phyloP scores from a whole-genome alignment of 2,329 filamentous ascomycete genomes.

The Xylariaceae sp. region DNA sequence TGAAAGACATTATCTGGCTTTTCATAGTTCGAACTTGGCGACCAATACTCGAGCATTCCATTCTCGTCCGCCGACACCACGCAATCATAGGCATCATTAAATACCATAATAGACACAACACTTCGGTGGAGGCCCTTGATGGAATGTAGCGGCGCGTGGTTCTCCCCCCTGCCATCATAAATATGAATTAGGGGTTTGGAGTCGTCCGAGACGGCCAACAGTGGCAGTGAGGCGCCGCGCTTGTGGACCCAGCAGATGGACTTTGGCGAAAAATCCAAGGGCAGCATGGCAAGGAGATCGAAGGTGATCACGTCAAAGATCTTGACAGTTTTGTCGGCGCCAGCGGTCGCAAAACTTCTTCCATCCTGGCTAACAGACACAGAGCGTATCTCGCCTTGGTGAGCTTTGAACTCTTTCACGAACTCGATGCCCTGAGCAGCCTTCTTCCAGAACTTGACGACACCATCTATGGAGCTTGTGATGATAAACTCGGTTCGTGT shows the following conservation, averaged over 20 bases:
- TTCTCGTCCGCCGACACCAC: conserved; percentile 87
- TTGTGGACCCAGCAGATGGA: conserved; percentile 92
- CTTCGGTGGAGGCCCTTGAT: conserved; percentile 81
- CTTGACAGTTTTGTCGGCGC: conserved; percentile 78
- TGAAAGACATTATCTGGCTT: conserved; percentile 92
- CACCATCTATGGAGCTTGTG: conserved; percentile 91
- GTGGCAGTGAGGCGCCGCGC: conserved; percentile 83
- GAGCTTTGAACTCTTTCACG: conserved; percentile 95
- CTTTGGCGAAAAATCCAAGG: conserved; percentile 76
- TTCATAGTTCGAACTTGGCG: conserved; percentile 78
- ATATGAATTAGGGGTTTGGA: conserved; percentile 76
- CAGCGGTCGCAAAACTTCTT: conserved; percentile 89
- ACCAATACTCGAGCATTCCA: conserved; percentile 98
- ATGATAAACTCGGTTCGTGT: conserved; percentile 97
- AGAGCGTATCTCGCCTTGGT: conserved; percentile 81
- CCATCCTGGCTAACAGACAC: conserved; percentile 90
- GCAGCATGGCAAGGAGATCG: conserved; percentile 82
- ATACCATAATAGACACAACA: conserved; percentile 84
- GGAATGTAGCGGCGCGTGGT: conserved; percentile 75
- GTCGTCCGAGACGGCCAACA: conserved; percentile 83
- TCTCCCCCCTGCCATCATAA: conserved; percentile 90
- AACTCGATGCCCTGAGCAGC: conserved; percentile 89
- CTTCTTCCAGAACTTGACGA: conserved; percentile 99
- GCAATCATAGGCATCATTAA: conserved; percentile 88
- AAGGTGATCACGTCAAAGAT: conserved; percentile 87